Evolutionary conservation across 345 rosid genomes (phyloP), one percentile per base, ranked within the genome.

Genomic region (Atalantia buxifolia): DNA sequence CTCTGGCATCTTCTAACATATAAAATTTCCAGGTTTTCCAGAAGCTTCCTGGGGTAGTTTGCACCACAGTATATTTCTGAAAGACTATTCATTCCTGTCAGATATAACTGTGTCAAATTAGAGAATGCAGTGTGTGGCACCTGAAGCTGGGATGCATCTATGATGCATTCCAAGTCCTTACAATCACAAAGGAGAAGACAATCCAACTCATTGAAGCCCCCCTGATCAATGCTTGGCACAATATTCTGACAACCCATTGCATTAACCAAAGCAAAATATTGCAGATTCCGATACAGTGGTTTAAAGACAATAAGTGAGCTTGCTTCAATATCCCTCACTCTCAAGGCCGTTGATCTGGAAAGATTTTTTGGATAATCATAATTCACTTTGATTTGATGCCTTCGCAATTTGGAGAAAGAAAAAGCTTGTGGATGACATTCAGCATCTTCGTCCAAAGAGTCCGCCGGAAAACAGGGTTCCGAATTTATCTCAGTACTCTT

Each of bases 41-140:
- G 59, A 55, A 55, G n/a, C 59, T 24, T 10, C 28, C 7, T 5
- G n/a, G 64, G 64, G 27, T 21, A 8, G 13, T n/a, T 7, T 60
- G 27, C 59, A 55, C 59, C 30, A 60, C 25, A 24, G 30, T 24
- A 60, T 24, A 24, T 9, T 60, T 60, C 28, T 60, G 27, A 24
- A 9, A 60, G 30, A 60, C 5, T n/a, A 60, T 21, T 55, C n/a
- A 21, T 55, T 6, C 21, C n/a, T 19, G 24, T 55, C n/a, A 74
- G 60, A 42, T 35, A 24, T 63, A 74, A 74, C 3, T 61, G 19
- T 60, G 24, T 24, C 45, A 79, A 73, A 28, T 67, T 66, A 16
- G 74, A 79, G 57, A 79, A 74, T 21, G 73, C 82, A 24, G 65
- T 66, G 30, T 31, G 3, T 57, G 67, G 66, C 71, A 74, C n/a